Evolutionary conservation across 768 basidiomycete species (phyloP).

Genomic region (Mycena belliarum): DNA sequence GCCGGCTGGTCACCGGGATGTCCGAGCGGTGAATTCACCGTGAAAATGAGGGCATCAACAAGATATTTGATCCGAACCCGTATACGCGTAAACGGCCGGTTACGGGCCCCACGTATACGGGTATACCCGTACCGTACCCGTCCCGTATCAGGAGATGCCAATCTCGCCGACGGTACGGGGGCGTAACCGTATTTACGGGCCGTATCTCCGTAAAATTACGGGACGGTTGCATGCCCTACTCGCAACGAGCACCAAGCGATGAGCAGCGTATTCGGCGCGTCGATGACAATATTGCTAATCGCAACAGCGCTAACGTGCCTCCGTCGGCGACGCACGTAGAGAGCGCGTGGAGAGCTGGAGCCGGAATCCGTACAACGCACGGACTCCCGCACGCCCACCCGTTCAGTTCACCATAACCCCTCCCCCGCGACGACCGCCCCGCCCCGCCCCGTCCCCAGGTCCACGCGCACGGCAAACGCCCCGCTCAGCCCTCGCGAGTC

Average conservation of each 20-base stretch:
- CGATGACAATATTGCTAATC: background rate
- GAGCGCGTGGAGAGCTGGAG: background rate
- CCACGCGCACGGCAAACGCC: background rate
- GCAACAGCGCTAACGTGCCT: background rate
- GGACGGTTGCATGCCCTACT: no score
- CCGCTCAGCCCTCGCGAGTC: conserved; percentile 11
- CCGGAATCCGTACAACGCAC: background rate
- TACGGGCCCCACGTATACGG: no score
- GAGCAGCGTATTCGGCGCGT: background rate
- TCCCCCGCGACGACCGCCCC: background rate
- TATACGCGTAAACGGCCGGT: no score
- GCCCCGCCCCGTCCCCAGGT: background rate
- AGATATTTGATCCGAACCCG: no score
- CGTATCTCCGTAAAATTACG: no score
- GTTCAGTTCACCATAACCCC: background rate
- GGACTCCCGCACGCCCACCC: background rate
- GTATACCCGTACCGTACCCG: no score
- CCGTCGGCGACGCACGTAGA: background rate
- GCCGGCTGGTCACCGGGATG: no score
- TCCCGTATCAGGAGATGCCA: no score
- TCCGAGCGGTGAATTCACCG: no score
- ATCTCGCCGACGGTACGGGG: no score
- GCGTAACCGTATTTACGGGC: no score
- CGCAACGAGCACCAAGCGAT: background rate
- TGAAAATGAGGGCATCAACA: no score